Conservation (phyloP, 768 basidiomycete species). For the Terana coerulea region DNA sequence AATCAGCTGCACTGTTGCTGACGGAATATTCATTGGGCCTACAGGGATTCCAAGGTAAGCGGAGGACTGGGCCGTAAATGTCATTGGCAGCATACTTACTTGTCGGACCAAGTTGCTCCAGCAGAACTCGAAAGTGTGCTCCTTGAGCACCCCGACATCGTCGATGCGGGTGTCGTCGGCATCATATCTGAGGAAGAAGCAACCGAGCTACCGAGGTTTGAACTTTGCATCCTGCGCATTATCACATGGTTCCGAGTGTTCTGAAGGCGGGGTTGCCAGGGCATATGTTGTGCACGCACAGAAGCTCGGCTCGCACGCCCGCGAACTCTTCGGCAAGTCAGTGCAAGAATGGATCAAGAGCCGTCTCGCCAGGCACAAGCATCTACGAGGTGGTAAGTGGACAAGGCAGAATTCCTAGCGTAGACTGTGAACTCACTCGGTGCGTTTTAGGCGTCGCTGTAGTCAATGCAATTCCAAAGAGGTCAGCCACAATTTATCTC, state of each 20-base stretch:
- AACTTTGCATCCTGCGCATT: conserved; percentile 28
- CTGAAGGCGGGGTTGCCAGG: conserved; percentile 54
- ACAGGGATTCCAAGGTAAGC: conserved; percentile 67
- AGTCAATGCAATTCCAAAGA: conserved; percentile 66
- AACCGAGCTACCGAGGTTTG: conserved; percentile 72
- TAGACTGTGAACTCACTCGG: background rate
- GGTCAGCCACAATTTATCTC: conserved; percentile 32
- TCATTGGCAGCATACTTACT: no score
- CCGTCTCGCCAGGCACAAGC: conserved; percentile 76
- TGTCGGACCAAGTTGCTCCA: conserved; percentile 57
- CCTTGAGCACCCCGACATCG: conserved; percentile 68
- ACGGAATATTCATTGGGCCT: background rate
- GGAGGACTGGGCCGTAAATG: no score
- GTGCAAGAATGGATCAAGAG: conserved; percentile 63
- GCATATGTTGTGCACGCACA: conserved; percentile 58
- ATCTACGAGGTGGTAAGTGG: conserved; percentile 58
- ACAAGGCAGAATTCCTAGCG: background rate
- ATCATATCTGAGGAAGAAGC: conserved; percentile 60
- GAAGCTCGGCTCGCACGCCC: conserved; percentile 31
- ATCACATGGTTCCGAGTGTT: no score
- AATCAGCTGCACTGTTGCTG: no score
- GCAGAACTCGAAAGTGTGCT: conserved; percentile 81
- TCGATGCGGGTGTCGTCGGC: conserved; percentile 80
- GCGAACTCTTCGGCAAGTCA: conserved; percentile 39
- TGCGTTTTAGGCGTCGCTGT: conserved; percentile 40